Evolutionary conservation across 106 monocot species (phyloP).

Genomic region (Apostasia ramifera): DNA sequence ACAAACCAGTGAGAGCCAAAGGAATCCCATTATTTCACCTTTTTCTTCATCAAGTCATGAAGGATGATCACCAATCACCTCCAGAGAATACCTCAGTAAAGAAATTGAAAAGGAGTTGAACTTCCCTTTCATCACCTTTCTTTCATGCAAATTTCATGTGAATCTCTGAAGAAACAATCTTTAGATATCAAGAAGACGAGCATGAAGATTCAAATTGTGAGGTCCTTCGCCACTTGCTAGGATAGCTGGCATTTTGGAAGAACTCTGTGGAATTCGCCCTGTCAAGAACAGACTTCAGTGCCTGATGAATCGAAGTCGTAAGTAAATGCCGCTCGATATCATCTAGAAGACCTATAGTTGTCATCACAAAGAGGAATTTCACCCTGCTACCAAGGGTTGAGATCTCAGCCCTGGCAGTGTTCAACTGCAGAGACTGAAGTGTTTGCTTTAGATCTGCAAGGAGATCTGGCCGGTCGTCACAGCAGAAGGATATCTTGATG

Average conservation of each 20-base stretch:
- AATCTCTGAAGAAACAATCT: background rate
- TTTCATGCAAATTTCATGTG: background rate
- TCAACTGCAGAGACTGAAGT: constrained; percentile 32
- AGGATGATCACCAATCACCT: too few species aligned
- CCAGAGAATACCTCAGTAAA: background rate
- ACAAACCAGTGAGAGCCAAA: too few species aligned
- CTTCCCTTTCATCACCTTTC: background rate
- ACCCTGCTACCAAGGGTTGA: constrained; percentile 68
- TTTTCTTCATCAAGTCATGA: too few species aligned
- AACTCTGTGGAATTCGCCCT: constrained; percentile 38
- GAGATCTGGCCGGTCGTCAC: constrained; percentile 70
- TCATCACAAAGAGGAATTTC: constrained; percentile 37
- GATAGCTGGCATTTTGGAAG: constrained; percentile 27
- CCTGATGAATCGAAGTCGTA: constrained; percentile 34
- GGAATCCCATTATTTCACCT: too few species aligned
- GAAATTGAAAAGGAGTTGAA: background rate
- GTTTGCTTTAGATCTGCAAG: constrained; percentile 58
- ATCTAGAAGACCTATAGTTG: constrained; percentile 16
- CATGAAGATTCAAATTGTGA: constrained; percentile 46
- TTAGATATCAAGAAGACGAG: constrained; percentile 50
- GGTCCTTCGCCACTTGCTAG: constrained; percentile 42
- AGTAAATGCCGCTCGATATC: constrained; percentile 24
- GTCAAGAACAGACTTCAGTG: constrained; percentile 56
- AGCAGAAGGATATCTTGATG: constrained; percentile 62
- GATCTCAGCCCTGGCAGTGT: constrained; percentile 54